phyloP scores from a whole-genome alignment of 441 rosid species.

The Mallotus repandus region DNA sequence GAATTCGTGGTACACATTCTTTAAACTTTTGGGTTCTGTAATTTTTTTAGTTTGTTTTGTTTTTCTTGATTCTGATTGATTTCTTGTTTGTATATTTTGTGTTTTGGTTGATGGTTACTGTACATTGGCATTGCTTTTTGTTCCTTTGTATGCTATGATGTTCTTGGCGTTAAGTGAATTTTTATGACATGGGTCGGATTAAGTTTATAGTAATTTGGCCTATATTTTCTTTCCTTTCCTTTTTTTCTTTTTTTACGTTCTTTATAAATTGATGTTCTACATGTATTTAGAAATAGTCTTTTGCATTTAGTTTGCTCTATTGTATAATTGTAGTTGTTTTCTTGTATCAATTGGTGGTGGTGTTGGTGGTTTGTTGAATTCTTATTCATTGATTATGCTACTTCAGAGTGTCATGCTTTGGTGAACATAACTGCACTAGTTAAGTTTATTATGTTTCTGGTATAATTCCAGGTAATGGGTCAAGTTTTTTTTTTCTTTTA shows the following conservation, averaged over 20 bases:
- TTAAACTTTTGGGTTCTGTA: not conserved
- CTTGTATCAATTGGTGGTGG: conserved; percentile 13
- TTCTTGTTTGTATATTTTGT: not conserved
- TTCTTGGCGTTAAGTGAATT: conserved; percentile 18
- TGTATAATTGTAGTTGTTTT: not conserved
- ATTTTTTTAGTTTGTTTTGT: not conserved
- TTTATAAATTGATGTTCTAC: conserved; percentile 1
- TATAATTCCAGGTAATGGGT: conserved; percentile 14
- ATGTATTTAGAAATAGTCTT: not conserved
- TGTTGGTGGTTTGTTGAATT: conserved; percentile 13
- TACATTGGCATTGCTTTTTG: conserved; percentile 16
- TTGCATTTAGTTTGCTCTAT: not conserved
- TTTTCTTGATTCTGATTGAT: conserved; percentile 7
- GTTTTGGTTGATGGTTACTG: not conserved
- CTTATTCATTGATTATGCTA: conserved; percentile 9
- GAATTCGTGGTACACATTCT: conserved; percentile 51
- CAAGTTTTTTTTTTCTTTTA: conserved; percentile 2
- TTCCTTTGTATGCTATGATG: conserved; percentile 8
- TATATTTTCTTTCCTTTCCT: not conserved
- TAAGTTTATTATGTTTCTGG: conserved; percentile 15
- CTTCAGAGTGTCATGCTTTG: not conserved
- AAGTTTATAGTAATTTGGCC: conserved; percentile 24
- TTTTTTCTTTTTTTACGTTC: not conserved
- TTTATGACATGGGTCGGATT: conserved; percentile 29
- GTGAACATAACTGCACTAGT: not conserved